A percentile compares a stretch with the other conserved stretches of the same genome.
Evolutionary conservation across 305 asterid genomes (phyloP).

Genomic region (Caryopteris hybrid): DNA sequence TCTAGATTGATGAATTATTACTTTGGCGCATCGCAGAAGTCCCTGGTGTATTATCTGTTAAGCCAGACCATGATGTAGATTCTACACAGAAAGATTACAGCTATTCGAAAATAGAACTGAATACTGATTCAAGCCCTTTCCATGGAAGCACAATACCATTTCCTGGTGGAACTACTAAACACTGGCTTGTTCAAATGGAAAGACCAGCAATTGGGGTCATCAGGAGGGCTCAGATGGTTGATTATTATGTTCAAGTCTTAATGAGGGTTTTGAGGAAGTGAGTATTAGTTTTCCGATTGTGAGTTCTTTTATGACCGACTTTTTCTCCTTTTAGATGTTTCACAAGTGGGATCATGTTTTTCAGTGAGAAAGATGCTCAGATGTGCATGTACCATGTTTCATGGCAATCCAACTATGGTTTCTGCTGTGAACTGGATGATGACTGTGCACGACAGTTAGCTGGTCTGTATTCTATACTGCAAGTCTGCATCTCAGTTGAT

Average conservation of each 20-base stretch:
- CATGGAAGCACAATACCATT: constrained; percentile 39
- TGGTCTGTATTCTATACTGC: constrained; percentile 39
- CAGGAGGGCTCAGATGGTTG: constrained; percentile 63
- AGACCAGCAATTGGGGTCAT: constrained; percentile 62
- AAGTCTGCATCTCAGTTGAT: neutral
- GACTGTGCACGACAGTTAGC: constrained; percentile 68
- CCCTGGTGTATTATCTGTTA: constrained; percentile 59
- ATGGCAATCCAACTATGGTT: constrained; percentile 68
- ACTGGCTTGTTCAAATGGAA: constrained; percentile 68
- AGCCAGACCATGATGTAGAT: constrained; percentile 60
- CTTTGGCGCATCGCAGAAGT: constrained; percentile 34
- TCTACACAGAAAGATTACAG: constrained; percentile 53
- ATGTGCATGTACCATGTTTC: constrained; percentile 86
- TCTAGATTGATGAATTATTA: constrained; percentile 1
- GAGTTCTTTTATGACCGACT: neutral
- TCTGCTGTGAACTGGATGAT: constrained; percentile 81
- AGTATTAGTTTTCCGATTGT: constrained; percentile 23
- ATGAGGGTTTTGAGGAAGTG: constrained; percentile 77
- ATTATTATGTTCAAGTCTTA: constrained; percentile 68
- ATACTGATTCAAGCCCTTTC: constrained; percentile 23
- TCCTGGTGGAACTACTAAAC: constrained; percentile 53
- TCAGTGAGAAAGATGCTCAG: constrained; percentile 82
- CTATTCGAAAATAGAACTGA: constrained; percentile 26
- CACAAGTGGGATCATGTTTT: constrained; percentile 16
- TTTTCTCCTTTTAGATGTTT: constrained; percentile 1